Evolutionary conservation across 768 basidiomycete genomes (phyloP), one percentile per base, ranked within the genome.

Genomic region (Pleurotus giganteus): DNA sequence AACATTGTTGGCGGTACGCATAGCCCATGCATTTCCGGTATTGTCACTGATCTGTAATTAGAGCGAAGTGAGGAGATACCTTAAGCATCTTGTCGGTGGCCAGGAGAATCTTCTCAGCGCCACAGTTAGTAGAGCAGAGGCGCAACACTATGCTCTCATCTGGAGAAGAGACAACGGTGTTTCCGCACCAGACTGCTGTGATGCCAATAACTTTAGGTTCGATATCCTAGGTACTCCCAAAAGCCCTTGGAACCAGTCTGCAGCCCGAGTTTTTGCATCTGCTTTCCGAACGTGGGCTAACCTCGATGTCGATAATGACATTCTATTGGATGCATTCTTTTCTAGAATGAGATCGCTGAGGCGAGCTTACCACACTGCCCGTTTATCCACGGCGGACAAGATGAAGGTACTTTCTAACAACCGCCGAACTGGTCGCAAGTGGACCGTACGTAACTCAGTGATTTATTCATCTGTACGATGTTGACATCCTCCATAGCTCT

Each of bases 161-260:
- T 55, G 54, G 54, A 55, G 31, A 15, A 17, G 29, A 15, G 44
- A 55, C n/a, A 15, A 44, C 5, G 43, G 44, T 7, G 24, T 13
- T 17, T 47, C 27, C 36, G 29, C 28, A 9, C 44, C 5, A 17
- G 29, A 26, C 26, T 55, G 54, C 36, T 49, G 47, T n/a, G 32
- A 46, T 23, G 28, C 24, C n/a, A n/a, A 9, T 15, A 49, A n/a
- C 15, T 55, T 55, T 24, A 46, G 54, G 5, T 29, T 45, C n/a
- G 47, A 55, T 31, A 15, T 55, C n/a, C 17, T 50, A 21, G 54
- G 54, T 15, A 15, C 42, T 17, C 54, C 54, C 6, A 43, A 34
- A 24, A 45, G 47, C 29, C 44, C 54, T 9, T 55, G 54, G 54
- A 55, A 55, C 36, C 19, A 1, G 34, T 55, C 54, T 8, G 54